These are phyloP conservation scores for Penicillium sp. DNA, from an alignment of 2,329 filamentous ascomycete genomes.

Conservation along the genomic window DNA sequence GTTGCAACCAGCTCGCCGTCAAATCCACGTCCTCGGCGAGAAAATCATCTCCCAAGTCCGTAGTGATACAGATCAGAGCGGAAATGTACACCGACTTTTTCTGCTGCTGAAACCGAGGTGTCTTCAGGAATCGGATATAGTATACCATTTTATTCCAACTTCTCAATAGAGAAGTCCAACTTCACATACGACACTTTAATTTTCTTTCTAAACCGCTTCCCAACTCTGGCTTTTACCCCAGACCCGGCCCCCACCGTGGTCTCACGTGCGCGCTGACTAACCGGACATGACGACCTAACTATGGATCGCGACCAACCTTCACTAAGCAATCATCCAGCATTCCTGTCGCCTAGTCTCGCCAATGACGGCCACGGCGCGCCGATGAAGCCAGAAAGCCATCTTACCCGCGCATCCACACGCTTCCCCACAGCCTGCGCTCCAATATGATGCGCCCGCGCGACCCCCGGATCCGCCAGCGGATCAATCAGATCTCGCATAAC, in stretches of 20 bases:
- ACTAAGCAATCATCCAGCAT: constrained; percentile 8
- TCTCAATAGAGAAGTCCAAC: neutral
- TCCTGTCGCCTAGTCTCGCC: constrained; percentile 11
- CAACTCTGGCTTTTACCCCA: constrained; percentile 8
- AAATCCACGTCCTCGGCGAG: constrained; percentile 48
- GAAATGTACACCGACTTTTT: constrained; percentile 49
- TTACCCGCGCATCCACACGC: neutral
- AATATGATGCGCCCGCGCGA: constrained; percentile 67
- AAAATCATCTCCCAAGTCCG: constrained; percentile 68
- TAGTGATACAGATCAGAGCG: constrained; percentile 65
- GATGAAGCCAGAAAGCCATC: constrained; percentile 17
- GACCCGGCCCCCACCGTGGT: constrained; percentile 1
- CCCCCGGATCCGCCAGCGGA: constrained; percentile 86
- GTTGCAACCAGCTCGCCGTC: constrained; percentile 26
- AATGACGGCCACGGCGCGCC: constrained; percentile 17
- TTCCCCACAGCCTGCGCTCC: constrained; percentile 17
- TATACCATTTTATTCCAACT: constrained; percentile 51
- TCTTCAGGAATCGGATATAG: constrained; percentile 70
- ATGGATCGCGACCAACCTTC: constrained; percentile 19
- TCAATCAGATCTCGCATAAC: constrained; percentile 90
- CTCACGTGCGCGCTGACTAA: constrained; percentile 34
- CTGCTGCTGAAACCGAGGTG: constrained; percentile 53
- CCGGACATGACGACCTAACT: constrained; percentile 21
- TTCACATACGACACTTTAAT: neutral
- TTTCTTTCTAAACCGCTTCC: neutral